Evolutionary conservation across 441 rosid genomes (phyloP), one percentile per base, ranked within the genome.

Genomic region (Croton laevigatus): DNA sequence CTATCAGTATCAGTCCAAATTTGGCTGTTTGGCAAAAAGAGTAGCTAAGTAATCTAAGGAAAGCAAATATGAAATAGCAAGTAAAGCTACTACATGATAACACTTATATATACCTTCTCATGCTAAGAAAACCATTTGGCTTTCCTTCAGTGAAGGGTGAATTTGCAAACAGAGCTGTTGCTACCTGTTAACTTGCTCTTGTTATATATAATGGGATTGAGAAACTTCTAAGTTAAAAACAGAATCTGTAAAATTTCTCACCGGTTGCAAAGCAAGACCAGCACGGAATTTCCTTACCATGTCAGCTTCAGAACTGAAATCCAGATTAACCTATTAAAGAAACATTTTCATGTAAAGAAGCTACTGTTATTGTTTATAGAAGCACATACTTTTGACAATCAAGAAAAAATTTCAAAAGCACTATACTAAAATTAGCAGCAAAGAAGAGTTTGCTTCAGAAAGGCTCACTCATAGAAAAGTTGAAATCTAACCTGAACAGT

Each of bases 221-320:
- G 11, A 70, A 53, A 65, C 74, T 49, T 71, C 51, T 27, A 61
- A 51, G 40, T 64, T 40, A 7, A 54, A 74, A 76, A 45, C 32
- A 75, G 22, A 77, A 74, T 69, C 57, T 19, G 16, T 37, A 57
- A 59, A 60, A 71, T 23, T 78, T 73, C 96, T 86, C 82, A 96
- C 97, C 75, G 97, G 99, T 82, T 96, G 99, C 87, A 96, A 62
- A 72, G 98, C 97, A 80, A 96, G 97, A 76, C 99, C 94, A 78
- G 82, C 96, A 68, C 91, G 97, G 48, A 91, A 96, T 81, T 96
- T 96, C 83, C 87, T 87, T 76, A 96, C 91, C 99, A 93, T 96
- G 81, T 93, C 99, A 68, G 86, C 97, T 85, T 96, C 98, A 9
- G 97, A 89, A 81, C 88, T 84, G 77, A 93, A 96, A 79, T 93